phyloP scores from a whole-genome alignment of 805 yeast genomes.

The Danielia oregonensis region DNA sequence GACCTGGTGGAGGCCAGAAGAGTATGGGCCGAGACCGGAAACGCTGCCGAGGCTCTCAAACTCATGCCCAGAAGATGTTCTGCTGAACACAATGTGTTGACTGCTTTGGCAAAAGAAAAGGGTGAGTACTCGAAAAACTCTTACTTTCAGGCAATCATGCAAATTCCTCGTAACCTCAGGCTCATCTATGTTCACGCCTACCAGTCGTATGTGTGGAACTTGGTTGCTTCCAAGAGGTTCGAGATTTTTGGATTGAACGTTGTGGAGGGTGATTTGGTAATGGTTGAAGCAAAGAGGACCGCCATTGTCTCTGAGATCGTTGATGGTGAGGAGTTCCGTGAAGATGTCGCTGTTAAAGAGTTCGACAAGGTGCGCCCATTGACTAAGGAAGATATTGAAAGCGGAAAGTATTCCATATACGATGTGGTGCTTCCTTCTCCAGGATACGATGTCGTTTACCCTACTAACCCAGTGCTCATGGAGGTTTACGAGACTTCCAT shows the following conservation, averaged over 20 bases:
- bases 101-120: slow-evolving; percentile 50
- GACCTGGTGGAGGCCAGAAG: slow-evolving; percentile 80
- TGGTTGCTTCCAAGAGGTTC: slow-evolving; percentile 74
- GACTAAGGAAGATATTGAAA: slow-evolving; percentile 66
- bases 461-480: slow-evolving; percentile 57
- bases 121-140: slow-evolving; percentile 45
- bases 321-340: slow-evolving; percentile 56
- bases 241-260: slow-evolving; percentile 64
- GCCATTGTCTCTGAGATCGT: slow-evolving; percentile 12
- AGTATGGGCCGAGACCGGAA: slow-evolving; percentile 71
- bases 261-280: slow-evolving; percentile 79
- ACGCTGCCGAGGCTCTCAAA: slow-evolving; percentile 61
- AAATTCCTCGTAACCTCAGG: slow-evolving; percentile 87
- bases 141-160: slow-evolving; percentile 78
- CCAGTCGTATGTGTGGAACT: slow-evolving; percentile 94
- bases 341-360: slow-evolving; percentile 59
- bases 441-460: slow-evolving; percentile 89
- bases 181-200: slow-evolving; percentile 97
- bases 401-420: slow-evolving; percentile 58
- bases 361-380: slow-evolving; percentile 69
- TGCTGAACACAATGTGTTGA: slow-evolving; percentile 77
- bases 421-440: slow-evolving; percentile 96
- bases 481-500: slow-evolving; percentile 66
- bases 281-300: slow-evolving; percentile 28
- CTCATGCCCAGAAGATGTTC: slow-evolving; percentile 84